Evolutionary conservation across 495 filamentous ascomycete genomes (phyloP).

Genomic region (Penicillium soppii): DNA sequence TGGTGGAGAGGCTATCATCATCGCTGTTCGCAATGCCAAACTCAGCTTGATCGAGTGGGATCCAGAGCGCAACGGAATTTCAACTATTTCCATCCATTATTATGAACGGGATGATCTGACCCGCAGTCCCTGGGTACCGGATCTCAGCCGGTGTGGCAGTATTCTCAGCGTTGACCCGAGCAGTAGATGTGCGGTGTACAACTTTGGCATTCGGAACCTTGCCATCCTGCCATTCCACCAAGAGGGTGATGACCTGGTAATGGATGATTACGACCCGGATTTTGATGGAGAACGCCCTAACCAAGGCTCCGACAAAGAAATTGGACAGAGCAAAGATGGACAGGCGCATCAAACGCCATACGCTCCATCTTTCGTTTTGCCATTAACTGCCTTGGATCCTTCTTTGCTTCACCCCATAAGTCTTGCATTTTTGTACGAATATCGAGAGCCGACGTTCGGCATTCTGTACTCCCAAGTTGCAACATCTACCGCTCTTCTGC

Average conservation of each 20-base stretch:
- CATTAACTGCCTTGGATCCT: constrained; percentile 82
- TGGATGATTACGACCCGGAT: constrained; percentile 85
- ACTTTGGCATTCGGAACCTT: constrained; percentile 83
- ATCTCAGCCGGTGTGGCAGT: constrained; percentile 66
- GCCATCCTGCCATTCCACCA: constrained; percentile 93
- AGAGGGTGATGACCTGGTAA: constrained; percentile 79
- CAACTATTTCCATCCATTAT: constrained; percentile 92
- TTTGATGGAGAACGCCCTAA: constrained; percentile 54
- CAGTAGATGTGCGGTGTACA: constrained; percentile 88
- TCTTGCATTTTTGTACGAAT: constrained; percentile 92
- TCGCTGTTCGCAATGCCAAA: constrained; percentile 87
- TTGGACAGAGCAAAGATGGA: constrained; percentile 50
- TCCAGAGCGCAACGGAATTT: constrained; percentile 68
- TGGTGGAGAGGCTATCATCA: constrained; percentile 80
- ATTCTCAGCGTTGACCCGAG: constrained; percentile 86
- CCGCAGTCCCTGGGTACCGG: constrained; percentile 70
- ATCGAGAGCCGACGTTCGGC: constrained; percentile 95
- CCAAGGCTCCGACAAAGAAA: constrained; percentile 9
- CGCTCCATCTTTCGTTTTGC: constrained; percentile 85
- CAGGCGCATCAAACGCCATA: constrained; percentile 70
- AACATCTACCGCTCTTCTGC: constrained; percentile 69
- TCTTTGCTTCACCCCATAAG: constrained; percentile 83
- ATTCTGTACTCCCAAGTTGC: constrained; percentile 75
- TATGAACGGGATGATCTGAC: constrained; percentile 91
- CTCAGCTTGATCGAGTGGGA: constrained; percentile 95